Percentiles rank a stretch among this genome's conserved stretches.
These are phyloP conservation scores for Saccharomyces hybrid DNA, from an alignment of 1,139 yeast genomes.

Conservation along the genomic window DNA sequence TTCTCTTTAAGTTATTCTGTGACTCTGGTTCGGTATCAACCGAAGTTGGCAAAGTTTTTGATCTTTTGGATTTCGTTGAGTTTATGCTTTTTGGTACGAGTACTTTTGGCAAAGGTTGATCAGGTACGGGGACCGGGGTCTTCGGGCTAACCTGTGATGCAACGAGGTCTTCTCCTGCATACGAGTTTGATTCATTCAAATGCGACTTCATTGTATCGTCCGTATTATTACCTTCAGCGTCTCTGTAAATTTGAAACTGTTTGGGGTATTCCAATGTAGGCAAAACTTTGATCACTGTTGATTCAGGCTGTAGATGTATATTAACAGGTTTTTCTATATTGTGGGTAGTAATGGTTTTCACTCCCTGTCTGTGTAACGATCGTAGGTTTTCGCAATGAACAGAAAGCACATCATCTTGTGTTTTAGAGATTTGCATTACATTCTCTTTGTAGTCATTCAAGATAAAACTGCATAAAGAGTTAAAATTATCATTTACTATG, in stretches of 20 bases:
- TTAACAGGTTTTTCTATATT: not conserved
- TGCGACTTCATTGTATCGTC: not conserved
- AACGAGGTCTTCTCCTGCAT: too few species aligned
- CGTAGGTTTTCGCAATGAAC: conserved; percentile 3
- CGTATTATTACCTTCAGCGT: not conserved
- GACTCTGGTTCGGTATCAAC: conserved; percentile 1
- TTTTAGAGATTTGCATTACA: conserved; percentile 10
- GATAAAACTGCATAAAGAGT: conserved; percentile 1
- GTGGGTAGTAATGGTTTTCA: not conserved
- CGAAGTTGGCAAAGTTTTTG: conserved; percentile 8
- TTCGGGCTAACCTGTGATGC: conserved; percentile 11
- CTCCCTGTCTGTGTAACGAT: not conserved
- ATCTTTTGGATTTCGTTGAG: conserved; percentile 13
- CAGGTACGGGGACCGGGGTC: conserved; percentile 30
- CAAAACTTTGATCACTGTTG: not conserved
- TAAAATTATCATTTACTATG: not conserved
- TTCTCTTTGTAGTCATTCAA: conserved; percentile 8
- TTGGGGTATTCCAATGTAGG: not conserved
- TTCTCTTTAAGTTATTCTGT: conserved; percentile 14
- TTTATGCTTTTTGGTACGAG: conserved; percentile 22
- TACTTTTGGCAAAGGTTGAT: conserved; percentile 23
- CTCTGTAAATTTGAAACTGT: not conserved
- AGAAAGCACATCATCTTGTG: conserved; percentile 11
- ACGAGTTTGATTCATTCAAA: not conserved
- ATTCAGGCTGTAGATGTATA: not conserved